Evolutionary conservation across 257 asterid species (phyloP).

Genomic region (Solanum pimpinellifolium): DNA sequence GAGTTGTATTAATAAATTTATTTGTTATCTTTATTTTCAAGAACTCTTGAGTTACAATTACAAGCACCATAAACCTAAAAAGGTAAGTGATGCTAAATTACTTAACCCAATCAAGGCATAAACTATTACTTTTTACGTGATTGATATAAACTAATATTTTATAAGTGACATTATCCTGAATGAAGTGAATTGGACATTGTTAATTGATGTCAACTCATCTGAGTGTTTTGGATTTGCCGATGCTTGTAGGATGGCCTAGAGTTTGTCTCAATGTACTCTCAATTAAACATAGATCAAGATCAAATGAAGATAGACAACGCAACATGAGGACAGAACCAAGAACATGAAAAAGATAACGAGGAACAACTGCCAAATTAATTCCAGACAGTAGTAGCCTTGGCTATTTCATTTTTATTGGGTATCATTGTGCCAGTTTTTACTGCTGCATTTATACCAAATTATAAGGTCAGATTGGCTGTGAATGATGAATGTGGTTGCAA

Average conservation of each 20-base stretch:
- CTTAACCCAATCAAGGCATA: too few species aligned
- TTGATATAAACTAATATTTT: too few species aligned
- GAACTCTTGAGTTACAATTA: too few species aligned
- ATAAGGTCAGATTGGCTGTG: slow-evolving; percentile 30
- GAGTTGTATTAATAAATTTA: too few species aligned
- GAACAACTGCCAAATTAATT: slow-evolving; percentile 46
- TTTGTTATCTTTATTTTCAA: too few species aligned
- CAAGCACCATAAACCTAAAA: too few species aligned
- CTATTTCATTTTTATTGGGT: slow-evolving; percentile 41
- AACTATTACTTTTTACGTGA: too few species aligned
- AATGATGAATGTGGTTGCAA: slow-evolving; percentile 19
- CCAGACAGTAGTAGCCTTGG: slow-evolving; percentile 48
- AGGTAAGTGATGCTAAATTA: too few species aligned
- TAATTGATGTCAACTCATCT: too few species aligned
- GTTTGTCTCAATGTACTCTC: slow-evolving; percentile 52
- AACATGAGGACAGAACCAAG: neutral
- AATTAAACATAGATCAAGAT: slow-evolving; percentile 45
- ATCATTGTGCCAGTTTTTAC: slow-evolving; percentile 45
- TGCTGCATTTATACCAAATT: slow-evolving; percentile 30
- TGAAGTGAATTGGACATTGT: too few species aligned
- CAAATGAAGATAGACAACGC: slow-evolving; percentile 36
- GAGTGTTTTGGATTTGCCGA: slow-evolving; percentile 17
- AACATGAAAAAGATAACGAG: neutral
- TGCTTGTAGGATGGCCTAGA: slow-evolving; percentile 72
- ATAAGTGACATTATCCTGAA: too few species aligned